Conservation (phyloP, 1,284 basidiomycete species). For the Microbotryum saponariae region DNA sequence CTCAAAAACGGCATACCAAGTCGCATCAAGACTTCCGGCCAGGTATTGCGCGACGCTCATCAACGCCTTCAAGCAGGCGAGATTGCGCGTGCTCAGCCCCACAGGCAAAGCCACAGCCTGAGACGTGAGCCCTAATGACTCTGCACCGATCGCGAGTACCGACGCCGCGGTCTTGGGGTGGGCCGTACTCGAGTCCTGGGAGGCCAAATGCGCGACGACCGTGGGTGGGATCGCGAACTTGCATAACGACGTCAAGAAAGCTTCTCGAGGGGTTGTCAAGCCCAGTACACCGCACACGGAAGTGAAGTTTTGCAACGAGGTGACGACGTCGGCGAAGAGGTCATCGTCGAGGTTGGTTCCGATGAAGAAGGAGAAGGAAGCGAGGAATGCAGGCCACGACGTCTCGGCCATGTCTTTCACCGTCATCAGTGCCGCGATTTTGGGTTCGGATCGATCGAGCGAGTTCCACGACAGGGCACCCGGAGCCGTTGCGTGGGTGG, state of each 20-base stretch:
- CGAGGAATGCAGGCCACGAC: slow-evolving; percentile 82
- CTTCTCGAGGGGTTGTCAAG: slow-evolving; percentile 79
- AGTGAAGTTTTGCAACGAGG: slow-evolving; percentile 73
- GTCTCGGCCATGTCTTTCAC: slow-evolving; percentile 71
- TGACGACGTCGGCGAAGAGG: slow-evolving; percentile 73
- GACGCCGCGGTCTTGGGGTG: slow-evolving; percentile 18
- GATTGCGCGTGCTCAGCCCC: slow-evolving; percentile 74
- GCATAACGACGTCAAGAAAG: slow-evolving; percentile 76
- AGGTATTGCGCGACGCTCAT: slow-evolving; percentile 71
- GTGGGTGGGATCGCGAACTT: slow-evolving; percentile 80
- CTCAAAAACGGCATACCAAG: slow-evolving; percentile 87
- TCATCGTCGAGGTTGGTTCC: slow-evolving; percentile 80
- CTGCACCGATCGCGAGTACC: slow-evolving; percentile 50
- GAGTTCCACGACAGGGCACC: no score
- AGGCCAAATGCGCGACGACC: slow-evolving; percentile 73
- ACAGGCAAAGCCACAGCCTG: slow-evolving; percentile 16
- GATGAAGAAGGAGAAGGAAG: slow-evolving; percentile 79
- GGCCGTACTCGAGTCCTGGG: slow-evolving; percentile 29
- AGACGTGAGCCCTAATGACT: slow-evolving; percentile 54
- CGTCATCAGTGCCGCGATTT: slow-evolving; percentile 49
- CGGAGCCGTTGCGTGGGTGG: no score
- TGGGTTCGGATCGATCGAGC: slow-evolving; percentile 32
- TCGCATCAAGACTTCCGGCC: slow-evolving; percentile 70
- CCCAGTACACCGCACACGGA: slow-evolving; percentile 83
- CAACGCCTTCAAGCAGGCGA: slow-evolving; percentile 79